Evolutionary conservation across 1,284 basidiomycete genomes (phyloP).

Genomic region (Ganoderma multipileum): DNA sequence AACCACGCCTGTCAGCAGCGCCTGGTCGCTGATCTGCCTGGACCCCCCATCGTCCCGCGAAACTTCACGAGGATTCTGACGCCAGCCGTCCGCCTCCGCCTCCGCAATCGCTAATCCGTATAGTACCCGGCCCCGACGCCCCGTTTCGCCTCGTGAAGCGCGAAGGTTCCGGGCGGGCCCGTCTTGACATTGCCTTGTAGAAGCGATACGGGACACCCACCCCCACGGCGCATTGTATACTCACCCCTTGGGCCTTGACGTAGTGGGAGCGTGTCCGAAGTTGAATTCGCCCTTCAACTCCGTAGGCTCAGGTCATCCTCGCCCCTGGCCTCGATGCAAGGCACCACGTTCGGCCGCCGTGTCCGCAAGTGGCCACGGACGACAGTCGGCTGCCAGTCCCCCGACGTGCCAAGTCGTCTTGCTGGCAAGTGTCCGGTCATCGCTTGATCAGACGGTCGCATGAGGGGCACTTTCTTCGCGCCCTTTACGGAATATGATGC

Average conservation of each 20-base stretch:
- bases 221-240: neutral
- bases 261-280: neutral
- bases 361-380: neutral
- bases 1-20: neutral
- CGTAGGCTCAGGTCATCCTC: neutral
- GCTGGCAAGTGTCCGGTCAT: neutral
- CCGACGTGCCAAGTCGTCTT: constrained; percentile 1
- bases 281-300: neutral
- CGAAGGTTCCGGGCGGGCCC: constrained; percentile 2
- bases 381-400: neutral
- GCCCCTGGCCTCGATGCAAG: constrained; percentile 5
- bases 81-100: neutral
- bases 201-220: neutral
- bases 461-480: neutral
- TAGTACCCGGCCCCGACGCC: constrained; percentile 8
- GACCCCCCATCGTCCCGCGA: constrained; percentile 10
- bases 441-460: neutral
- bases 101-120: constrained; percentile 2
- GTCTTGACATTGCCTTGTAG: neutral
- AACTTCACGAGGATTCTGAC: constrained; percentile 1
- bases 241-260: neutral
- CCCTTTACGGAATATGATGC: neutral
- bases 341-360: neutral
- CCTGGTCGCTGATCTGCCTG: neutral
- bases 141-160: neutral